phyloP scores from a whole-genome alignment of 1,139 yeast genomes.

The Scheffersomyces illinoinensis region DNA sequence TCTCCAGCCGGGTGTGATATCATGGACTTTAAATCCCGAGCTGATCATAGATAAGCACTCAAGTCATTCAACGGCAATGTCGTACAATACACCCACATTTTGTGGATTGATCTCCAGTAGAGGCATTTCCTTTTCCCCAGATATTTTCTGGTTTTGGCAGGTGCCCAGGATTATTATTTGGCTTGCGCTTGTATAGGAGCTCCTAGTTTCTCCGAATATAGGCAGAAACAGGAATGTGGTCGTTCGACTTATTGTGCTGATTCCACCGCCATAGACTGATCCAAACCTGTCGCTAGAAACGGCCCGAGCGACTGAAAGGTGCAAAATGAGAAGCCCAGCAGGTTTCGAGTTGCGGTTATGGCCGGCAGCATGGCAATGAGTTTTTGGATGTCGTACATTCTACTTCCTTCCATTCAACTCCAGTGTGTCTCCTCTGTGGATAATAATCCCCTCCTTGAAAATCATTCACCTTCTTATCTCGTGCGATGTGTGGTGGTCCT shows the following conservation, averaged over 20 bases:
- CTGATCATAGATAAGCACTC: not conserved
- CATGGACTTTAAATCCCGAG: not conserved
- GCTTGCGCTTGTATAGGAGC: not conserved
- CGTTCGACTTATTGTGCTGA: not conserved
- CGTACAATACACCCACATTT: not conserved
- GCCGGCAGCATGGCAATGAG: too few species aligned
- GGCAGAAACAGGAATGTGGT: not conserved
- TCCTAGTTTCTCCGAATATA: not conserved
- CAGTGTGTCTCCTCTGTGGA: not conserved
- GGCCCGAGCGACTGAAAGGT: too few species aligned
- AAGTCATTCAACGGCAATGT: not conserved
- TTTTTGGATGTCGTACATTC: too few species aligned
- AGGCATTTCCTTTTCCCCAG: slow-evolving; percentile 1
- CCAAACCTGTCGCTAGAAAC: not conserved
- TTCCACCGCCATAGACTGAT: not conserved
- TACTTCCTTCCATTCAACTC: not conserved
- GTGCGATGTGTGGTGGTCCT: not conserved
- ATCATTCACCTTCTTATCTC: not conserved
- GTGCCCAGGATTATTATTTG: not conserved
- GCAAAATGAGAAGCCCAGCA: too few species aligned
- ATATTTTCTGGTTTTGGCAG: not conserved
- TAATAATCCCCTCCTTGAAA: not conserved
- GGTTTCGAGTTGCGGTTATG: too few species aligned
- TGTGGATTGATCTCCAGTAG: not conserved
- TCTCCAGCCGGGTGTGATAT: not conserved